A percentile compares a stretch with the other conserved stretches of the same genome.
Evolutionary conservation across 108 stramenopile species (phyloP).

Genomic region (Nitzschia sp.): DNA sequence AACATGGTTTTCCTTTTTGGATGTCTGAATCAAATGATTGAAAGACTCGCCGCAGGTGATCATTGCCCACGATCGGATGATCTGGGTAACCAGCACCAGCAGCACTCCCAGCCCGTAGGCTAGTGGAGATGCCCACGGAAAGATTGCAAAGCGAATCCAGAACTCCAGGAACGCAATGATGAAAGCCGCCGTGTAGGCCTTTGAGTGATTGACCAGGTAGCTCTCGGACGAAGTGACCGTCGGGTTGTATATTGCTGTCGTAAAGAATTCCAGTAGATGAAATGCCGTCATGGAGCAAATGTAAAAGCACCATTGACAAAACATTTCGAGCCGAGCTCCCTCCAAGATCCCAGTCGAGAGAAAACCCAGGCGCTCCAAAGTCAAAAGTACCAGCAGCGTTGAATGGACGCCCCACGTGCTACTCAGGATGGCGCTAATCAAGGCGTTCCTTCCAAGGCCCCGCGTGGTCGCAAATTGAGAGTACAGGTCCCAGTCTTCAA

Average conservation of each 20-base stretch:
- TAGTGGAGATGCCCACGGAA: conserved; percentile 22
- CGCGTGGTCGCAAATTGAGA: conserved; percentile 47
- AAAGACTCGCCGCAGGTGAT: conserved; percentile 91
- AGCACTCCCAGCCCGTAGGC: conserved; percentile 49
- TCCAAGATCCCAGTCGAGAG: not conserved
- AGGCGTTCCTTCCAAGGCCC: conserved; percentile 49
- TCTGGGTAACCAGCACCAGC: conserved; percentile 75
- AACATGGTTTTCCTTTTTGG: conserved; percentile 81
- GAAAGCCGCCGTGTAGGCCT: conserved; percentile 87
- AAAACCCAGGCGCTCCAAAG: not conserved
- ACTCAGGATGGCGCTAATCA: conserved; percentile 50
- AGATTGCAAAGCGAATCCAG: conserved; percentile 63
- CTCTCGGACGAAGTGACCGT: conserved; percentile 65
- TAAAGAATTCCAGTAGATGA: conserved; percentile 86
- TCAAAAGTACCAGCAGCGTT: conserved; percentile 25
- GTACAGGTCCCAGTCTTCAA: conserved; percentile 64
- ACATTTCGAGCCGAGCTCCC: conserved; percentile 23
- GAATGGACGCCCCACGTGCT: conserved; percentile 50
- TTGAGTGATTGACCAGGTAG: conserved; percentile 93
- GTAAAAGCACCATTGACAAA: conserved; percentile 78
- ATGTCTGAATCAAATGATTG: conserved; percentile 91
- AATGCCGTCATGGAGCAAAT: conserved; percentile 63
- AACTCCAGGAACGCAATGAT: conserved; percentile 89
- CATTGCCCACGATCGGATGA: conserved; percentile 89
- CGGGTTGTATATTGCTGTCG: conserved; percentile 79